Percentiles rank a stretch among this genome's conserved stretches.
These are phyloP conservation scores for Passalora sequoiae DNA, from an alignment of 2,329 filamentous ascomycete genomes.

Conservation along the genomic window DNA sequence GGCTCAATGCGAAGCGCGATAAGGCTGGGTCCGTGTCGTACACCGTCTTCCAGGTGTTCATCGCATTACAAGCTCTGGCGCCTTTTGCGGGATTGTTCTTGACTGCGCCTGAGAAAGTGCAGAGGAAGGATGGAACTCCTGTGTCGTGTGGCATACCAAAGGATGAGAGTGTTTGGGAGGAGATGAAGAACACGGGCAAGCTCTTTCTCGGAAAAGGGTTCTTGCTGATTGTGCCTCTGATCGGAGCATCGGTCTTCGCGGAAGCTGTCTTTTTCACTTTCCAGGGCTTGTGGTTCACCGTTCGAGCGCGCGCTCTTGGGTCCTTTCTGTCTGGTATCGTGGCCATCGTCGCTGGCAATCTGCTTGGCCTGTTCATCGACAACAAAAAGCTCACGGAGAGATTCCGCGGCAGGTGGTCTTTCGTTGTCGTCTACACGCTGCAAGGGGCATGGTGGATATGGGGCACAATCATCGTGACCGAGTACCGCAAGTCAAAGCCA, in stretches of 20 bases:
- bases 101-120: constrained; percentile 56
- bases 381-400: constrained; percentile 52
- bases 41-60: constrained; percentile 64
- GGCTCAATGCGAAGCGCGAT: constrained; percentile 55
- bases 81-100: constrained; percentile 62
- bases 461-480: constrained; percentile 60
- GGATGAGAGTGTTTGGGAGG: constrained; percentile 50
- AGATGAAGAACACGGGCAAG: constrained; percentile 56
- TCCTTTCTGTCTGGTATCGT: constrained; percentile 66
- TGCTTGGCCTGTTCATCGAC: constrained; percentile 63
- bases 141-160: constrained; percentile 54
- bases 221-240: constrained; percentile 60
- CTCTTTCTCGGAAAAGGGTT: constrained; percentile 59
- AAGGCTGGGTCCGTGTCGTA: constrained; percentile 63
- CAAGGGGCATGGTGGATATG: constrained; percentile 70
- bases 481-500: constrained; percentile 53
- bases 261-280: constrained; percentile 70
- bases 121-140: constrained; percentile 59
- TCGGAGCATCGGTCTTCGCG: constrained; percentile 64
- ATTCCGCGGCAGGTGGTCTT: constrained; percentile 51
- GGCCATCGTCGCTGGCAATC: constrained; percentile 60
- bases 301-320: constrained; percentile 62
- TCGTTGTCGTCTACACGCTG: constrained; percentile 50
- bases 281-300: constrained; percentile 59
- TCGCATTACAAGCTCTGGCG: constrained; percentile 61